Base-by-base conservation (phyloP, 2,329 filamentous ascomycete genomes). In the Exophiala bonariae region DNA sequence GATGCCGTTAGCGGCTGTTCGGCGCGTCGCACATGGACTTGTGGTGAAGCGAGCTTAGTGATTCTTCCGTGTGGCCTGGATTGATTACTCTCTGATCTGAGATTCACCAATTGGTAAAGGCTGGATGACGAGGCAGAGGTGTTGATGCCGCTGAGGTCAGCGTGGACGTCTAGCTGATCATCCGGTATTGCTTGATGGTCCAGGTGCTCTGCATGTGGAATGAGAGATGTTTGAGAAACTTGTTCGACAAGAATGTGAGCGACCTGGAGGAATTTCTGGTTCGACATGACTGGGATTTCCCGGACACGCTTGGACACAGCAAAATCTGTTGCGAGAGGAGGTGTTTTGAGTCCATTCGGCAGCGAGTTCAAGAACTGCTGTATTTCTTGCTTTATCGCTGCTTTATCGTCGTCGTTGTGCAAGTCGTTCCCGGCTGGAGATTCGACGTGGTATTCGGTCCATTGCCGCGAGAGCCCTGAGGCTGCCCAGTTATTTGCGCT, bases 1-100 rank as follows among this genome's bases (percentile, higher is more conserved):
- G 82, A 67, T 40, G 81, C 65, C 52, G 82, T 79, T 61, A 81
- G 72, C 6, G 66, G 70, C 30, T 71, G 69, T 31, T 78, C 75
- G 7, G 72, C 74, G 23, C 80, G 75, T 42, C 74, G 75, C 10
- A 83, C 65, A 30, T 75, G 73, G 23, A 85, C 59, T 57, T 79
- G 74, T 3, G 79, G 79, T 1, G 76, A 63, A 13, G 65, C 63
- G n/a, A 82, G 59, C 18, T 66, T 68, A 11, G 26, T 65, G 63
- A 41, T 61, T 63, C 57, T 56, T 63, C 18, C 54, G 44, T 33
- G 51, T 14, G 20, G 64, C 61, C 52, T 62, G 66, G 16, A 58
- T 56, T 11, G 61, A 57, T 20, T 47, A 55, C 47, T 18, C 56
- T 59, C 20, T 52, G 55, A 28, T 40, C 53, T 41, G 39, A 47